Percentiles rank a stretch among this genome's conserved stretches.
Evolutionary conservation across 2,329 filamentous ascomycete species (phyloP).

Genomic region (Trichoderma arundinaceum): DNA sequence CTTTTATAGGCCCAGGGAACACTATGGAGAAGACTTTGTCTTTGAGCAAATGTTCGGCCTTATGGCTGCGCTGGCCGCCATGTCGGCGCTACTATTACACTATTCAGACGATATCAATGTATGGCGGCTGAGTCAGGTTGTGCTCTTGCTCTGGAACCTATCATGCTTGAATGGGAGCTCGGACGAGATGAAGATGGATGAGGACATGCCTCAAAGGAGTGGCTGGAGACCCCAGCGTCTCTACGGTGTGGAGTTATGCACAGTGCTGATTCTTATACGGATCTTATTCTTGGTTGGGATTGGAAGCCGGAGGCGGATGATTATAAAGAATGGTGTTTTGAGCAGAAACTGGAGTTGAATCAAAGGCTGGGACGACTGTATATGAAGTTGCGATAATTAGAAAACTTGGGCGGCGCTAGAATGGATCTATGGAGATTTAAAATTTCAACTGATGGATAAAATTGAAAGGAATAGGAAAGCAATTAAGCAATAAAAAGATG

Average conservation of each 20-base stretch:
- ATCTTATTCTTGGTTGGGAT: slow-evolving; percentile 33
- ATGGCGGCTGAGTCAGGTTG: slow-evolving; percentile 35
- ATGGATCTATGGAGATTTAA: not conserved
- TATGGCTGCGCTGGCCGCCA: slow-evolving; percentile 33
- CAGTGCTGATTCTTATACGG: slow-evolving; percentile 31
- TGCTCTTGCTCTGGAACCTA: slow-evolving; percentile 37
- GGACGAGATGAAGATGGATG: slow-evolving; percentile 2
- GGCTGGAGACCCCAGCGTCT: slow-evolving; percentile 2
- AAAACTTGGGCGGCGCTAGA: no score
- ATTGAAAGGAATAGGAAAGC: no score
- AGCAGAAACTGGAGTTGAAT: not conserved
- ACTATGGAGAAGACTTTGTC: slow-evolving; percentile 31
- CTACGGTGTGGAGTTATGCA: slow-evolving; percentile 11
- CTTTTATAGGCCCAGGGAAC: slow-evolving; percentile 31
- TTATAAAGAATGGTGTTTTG: slow-evolving; percentile 25
- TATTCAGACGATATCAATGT: slow-evolving; percentile 33
- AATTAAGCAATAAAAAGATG: not conserved
- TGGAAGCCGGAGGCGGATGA: slow-evolving; percentile 18
- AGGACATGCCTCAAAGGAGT: no score
- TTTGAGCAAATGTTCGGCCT: slow-evolving; percentile 37
- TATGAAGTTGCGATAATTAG: not conserved
- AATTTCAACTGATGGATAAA: not conserved
- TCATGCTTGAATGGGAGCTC: slow-evolving; percentile 33
- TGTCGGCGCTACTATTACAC: slow-evolving; percentile 35
- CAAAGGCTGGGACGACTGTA: not conserved